Base-by-base conservation (phyloP, 495 filamentous ascomycete species). In the Tuber brumale region DNA sequence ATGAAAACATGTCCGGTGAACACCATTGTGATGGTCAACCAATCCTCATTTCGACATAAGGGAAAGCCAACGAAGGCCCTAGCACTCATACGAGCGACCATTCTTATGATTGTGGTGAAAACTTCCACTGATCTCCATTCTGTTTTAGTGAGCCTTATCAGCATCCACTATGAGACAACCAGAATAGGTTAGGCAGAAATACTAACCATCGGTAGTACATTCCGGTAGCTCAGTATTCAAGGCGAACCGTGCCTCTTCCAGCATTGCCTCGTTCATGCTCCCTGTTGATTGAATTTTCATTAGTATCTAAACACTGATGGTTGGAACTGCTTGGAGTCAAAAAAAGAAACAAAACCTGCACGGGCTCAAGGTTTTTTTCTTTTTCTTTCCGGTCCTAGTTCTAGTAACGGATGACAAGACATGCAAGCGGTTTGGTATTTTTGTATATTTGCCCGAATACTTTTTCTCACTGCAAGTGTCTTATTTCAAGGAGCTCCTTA, bases 61-160 rank as follows among this genome's bases (percentile, higher is more conserved):
- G 86, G 84, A 6, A 85, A 77, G 27, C 90, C 90, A 72, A 91
- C 84, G 72, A 91, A 91, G 12, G 88, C 83, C 19, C 89, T 82
- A 23, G 89, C 87, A 0, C 89, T 89, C 42, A 90, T 74, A 16
- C 86, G 86, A 51, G 88, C 88, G 2, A 92, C 86, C 23, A 90
- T 86, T 21, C 85, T 84, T 2, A 86, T 80, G 2, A 88, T 66
- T 21, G 80, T 83, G 2, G 72, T 57, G 76, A 88, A 85, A 69
- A 87, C 82, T 42, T 76, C 77, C 37, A 88, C 70, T 9, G 83
- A 45, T 1, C 83, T 87, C 86, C 86, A 88, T 74, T 85, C 85
- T 80, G 35, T 74, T 21, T 19, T 31, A 27, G 19, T 23, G 27
- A 43, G 19, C 4, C 19, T 66, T 27, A 71, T 43, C 14, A 39